phyloP scores from a whole-genome alignment of 2,329 filamentous ascomycete genomes.

The Colletotrichum acutatum region DNA sequence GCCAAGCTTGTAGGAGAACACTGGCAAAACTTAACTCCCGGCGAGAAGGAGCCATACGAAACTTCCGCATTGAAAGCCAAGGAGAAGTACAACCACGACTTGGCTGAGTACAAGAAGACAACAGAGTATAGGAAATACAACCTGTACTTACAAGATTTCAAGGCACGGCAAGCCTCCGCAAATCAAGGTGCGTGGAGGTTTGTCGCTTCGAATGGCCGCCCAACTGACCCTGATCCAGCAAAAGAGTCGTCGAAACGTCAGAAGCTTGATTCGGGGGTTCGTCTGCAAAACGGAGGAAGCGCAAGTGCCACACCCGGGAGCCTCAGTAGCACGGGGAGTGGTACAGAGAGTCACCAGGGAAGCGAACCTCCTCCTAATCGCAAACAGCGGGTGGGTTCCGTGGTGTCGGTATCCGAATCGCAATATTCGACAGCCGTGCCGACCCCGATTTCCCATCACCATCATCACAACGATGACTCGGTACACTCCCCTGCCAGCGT shows the following conservation, averaged over 20 bases:
- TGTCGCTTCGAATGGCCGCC: neutral
- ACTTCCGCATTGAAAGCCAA: conserved; percentile 78
- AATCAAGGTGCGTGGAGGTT: conserved; percentile 59
- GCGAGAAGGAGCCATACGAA: conserved; percentile 79
- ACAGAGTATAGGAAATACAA: conserved; percentile 74
- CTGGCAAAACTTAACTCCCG: conserved; percentile 77
- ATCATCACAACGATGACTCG: conserved; percentile 54
- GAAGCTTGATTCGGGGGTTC: conserved; percentile 55
- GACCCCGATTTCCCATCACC: conserved; percentile 45
- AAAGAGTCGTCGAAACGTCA: conserved; percentile 62
- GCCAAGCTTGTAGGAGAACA: conserved; percentile 85
- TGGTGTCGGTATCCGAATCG: conserved; percentile 57
- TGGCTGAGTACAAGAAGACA: conserved; percentile 83
- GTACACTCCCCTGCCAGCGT: conserved; percentile 54
- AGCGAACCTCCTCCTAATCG: conserved; percentile 60
- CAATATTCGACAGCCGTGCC: conserved; percentile 54
- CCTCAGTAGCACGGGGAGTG: conserved; percentile 54
- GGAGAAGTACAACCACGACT: conserved; percentile 79
- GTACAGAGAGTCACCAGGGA: conserved; percentile 58
- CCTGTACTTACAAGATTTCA: conserved; percentile 82
- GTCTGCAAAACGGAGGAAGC: conserved; percentile 51
- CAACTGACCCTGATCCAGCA: conserved; percentile 44
- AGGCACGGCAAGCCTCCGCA: conserved; percentile 73
- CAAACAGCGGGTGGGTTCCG: conserved; percentile 60
- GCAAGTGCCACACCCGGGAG: conserved; percentile 53